phyloP scores from a whole-genome alignment of 2,329 filamentous ascomycete genomes.

The Colletotrichum sp. region DNA sequence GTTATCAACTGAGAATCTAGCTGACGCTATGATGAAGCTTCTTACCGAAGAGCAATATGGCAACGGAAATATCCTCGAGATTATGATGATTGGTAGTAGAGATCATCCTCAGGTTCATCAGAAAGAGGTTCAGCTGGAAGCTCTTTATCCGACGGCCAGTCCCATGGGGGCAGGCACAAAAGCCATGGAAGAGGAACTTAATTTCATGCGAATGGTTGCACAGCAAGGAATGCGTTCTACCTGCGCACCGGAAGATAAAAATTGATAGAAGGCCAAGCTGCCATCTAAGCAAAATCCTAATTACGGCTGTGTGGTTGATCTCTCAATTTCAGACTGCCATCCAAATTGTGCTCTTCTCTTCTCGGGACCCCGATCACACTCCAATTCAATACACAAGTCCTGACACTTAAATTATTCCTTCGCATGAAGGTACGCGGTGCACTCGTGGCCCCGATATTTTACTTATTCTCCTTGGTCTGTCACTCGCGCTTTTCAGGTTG shows the following conservation, averaged over 20 bases:
- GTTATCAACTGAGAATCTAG: not conserved
- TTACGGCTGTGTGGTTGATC: not conserved
- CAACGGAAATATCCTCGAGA: slow-evolving; percentile 23
- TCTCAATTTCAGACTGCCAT: not conserved
- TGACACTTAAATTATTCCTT: not conserved
- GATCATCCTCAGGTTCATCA: slow-evolving; percentile 8
- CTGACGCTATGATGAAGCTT: slow-evolving; percentile 14
- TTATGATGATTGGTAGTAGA: slow-evolving; percentile 16
- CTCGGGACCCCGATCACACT: not conserved
- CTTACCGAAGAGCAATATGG: slow-evolving; percentile 19
- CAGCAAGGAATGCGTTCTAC: not conserved
- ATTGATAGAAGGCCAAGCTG: not conserved
- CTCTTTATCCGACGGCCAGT: not conserved
- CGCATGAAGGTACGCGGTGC: not conserved
- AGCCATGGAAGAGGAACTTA: not conserved
- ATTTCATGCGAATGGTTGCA: not conserved
- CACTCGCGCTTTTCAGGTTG: slow-evolving; percentile 4
- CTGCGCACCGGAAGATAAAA: not conserved
- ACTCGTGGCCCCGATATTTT: not conserved
- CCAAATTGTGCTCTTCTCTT: not conserved
- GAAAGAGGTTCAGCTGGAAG: slow-evolving; percentile 14
- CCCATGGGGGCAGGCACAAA: not conserved
- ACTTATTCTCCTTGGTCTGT: not conserved
- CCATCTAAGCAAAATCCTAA: not conserved
- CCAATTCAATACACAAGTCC: not conserved